These are phyloP conservation scores for Alliaria petiolata DNA, from an alignment of 345 rosid genomes.

Conservation along the genomic window DNA sequence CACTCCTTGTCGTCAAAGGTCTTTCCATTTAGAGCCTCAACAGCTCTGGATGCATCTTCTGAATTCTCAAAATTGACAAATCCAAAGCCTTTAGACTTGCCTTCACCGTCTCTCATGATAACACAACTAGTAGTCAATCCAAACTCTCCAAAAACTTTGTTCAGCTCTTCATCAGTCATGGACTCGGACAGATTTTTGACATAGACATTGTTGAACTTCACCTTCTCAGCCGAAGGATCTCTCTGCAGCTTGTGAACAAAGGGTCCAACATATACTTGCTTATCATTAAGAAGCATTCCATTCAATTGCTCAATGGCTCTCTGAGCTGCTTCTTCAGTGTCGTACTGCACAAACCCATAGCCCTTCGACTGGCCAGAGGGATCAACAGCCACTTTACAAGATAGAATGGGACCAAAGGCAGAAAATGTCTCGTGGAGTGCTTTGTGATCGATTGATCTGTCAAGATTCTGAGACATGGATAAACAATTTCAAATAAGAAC, in stretches of 20 bases:
- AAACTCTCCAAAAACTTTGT: conserved; percentile 63
- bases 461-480: conserved; percentile 55
- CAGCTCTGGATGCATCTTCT: conserved; percentile 81
- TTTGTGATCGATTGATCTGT: conserved; percentile 88
- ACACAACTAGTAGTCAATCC: conserved; percentile 75
- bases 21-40: conserved; percentile 77
- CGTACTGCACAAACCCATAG: conserved; percentile 91
- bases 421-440: conserved; percentile 87
- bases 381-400: conserved; percentile 88
- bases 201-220: conserved; percentile 73
- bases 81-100: conserved; percentile 93
- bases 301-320: conserved; percentile 74
- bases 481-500: neutral
- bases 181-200: conserved; percentile 75
- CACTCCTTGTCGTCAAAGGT: conserved; percentile 83
- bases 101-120: conserved; percentile 84
- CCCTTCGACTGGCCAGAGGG: conserved; percentile 84
- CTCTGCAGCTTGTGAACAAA: conserved; percentile 90
- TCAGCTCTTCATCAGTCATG: conserved; percentile 67
- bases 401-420: conserved; percentile 75
- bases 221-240: conserved; percentile 42
- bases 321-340: conserved; percentile 74
- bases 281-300: conserved; percentile 93
- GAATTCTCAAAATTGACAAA: conserved; percentile 81
- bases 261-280: conserved; percentile 89